phyloP scores from a whole-genome alignment of 805 yeast species.

The Wickerhamomyces bisporus region DNA sequence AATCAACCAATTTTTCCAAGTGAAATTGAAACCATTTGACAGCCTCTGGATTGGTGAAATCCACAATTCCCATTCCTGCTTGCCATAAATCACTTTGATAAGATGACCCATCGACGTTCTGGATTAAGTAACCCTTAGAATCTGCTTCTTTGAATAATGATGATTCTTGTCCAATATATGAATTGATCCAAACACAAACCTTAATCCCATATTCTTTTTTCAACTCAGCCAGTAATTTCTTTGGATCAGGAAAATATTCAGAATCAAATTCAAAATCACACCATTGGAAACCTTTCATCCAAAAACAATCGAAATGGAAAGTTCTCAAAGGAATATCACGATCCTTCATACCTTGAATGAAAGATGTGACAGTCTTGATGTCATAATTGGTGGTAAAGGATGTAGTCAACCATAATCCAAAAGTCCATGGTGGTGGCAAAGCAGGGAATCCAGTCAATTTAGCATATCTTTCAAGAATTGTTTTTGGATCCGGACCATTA shows the following conservation, averaged over 20 bases:
- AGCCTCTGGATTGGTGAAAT: slow-evolving; percentile 20
- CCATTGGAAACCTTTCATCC: slow-evolving; percentile 23
- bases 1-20: slow-evolving; percentile 13
- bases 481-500: slow-evolving; percentile 21
- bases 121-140: slow-evolving; percentile 15
- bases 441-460: slow-evolving; percentile 19
- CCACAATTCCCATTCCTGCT: slow-evolving; percentile 22
- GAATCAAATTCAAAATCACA: slow-evolving; percentile 21
- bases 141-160: slow-evolving; percentile 15
- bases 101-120: slow-evolving; percentile 15
- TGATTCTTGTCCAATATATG: slow-evolving; percentile 20
- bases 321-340: slow-evolving; percentile 18
- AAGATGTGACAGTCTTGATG: slow-evolving; percentile 16
- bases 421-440: slow-evolving; percentile 21
- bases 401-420: slow-evolving; percentile 20
- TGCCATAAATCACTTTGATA: slow-evolving; percentile 21
- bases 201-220: slow-evolving; percentile 34
- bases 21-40: slow-evolving; percentile 16
- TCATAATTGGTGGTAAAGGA: slow-evolving; percentile 21
- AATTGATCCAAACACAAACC: slow-evolving; percentile 23
- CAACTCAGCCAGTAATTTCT: slow-evolving; percentile 24
- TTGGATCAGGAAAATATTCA: slow-evolving; percentile 19
- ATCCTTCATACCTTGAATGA: slow-evolving; percentile 20
- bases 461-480: slow-evolving; percentile 17
- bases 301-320: slow-evolving; percentile 21